phyloP scores from a whole-genome alignment of 352 stramenopile species.

The Phytophthora pisi region DNA sequence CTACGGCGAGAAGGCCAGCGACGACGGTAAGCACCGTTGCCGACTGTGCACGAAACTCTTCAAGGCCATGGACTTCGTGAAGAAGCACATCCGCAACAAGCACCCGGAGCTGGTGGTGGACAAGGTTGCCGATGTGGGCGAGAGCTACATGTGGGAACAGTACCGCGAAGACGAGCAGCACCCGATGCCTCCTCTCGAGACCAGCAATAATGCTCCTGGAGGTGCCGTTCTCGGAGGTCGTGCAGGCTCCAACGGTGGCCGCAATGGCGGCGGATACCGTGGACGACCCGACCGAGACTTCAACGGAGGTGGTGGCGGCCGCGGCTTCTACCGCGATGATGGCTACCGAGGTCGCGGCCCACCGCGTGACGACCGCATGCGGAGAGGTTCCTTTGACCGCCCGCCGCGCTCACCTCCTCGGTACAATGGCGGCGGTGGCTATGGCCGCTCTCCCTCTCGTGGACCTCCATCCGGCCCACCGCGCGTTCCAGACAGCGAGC shows the following conservation, averaged over 20 bases:
- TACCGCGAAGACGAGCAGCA: slow-evolving; percentile 84
- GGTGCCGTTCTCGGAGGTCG: slow-evolving; percentile 61
- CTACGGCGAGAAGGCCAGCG: slow-evolving; percentile 84
- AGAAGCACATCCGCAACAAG: slow-evolving; percentile 91
- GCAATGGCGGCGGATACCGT: slow-evolving; percentile 40
- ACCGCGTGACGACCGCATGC: slow-evolving; percentile 53
- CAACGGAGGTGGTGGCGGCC: slow-evolving; percentile 37
- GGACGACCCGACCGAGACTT: slow-evolving; percentile 37
- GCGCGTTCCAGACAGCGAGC: slow-evolving; percentile 61
- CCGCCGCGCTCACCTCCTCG: slow-evolving; percentile 45
- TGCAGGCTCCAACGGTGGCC: slow-evolving; percentile 37
- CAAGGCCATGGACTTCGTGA: slow-evolving; percentile 88
- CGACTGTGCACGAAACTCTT: slow-evolving; percentile 89
- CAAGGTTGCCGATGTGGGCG: slow-evolving; percentile 79
- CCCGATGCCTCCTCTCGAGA: slow-evolving; percentile 77
- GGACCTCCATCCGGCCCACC: slow-evolving; percentile 27
- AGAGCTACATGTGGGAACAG: slow-evolving; percentile 90
- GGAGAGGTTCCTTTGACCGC: slow-evolving; percentile 54
- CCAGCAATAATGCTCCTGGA: slow-evolving; percentile 58
- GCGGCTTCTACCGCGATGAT: slow-evolving; percentile 65
- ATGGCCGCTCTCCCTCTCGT: slow-evolving; percentile 37
- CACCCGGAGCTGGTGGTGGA: slow-evolving; percentile 84
- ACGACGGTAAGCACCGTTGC: slow-evolving; percentile 84
- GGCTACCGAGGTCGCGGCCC: slow-evolving; percentile 60
- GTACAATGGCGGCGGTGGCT: slow-evolving; percentile 31